Base-by-base conservation (phyloP, 2,329 filamentous ascomycete species). In the Trichoderma sp. region DNA sequence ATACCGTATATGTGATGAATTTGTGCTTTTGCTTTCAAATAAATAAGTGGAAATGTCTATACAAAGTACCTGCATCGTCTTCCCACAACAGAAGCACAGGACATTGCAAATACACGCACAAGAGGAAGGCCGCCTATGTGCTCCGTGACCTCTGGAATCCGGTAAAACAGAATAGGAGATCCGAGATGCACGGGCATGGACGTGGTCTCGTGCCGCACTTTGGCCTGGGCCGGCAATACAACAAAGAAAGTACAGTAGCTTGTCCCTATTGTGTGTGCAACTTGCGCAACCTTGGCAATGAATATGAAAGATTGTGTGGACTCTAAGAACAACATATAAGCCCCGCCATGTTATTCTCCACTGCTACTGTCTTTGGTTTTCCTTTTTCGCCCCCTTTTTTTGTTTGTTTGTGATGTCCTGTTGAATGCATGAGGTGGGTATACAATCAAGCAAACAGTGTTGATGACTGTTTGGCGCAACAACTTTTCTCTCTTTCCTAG, bases 261-360 rank as follows among this genome's bases (percentile, higher is more conserved):
- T 39, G 45, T 29, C 22, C 22, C n/a, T 53, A 7, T 15, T 29
- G 4, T 22, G 25, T 39, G 10, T 39, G 32, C 48, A 19, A 19
- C 32, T 22, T 64, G 25, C 13, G 12, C 45, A 12, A 9, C 15
- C 25, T 54, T 64, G 22, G 42, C 19, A 4, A 34, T 53, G 29
- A 63, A 52, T 34, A 19, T n/a, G 15, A 58, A 29, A 13, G 32
- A 34, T 3, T 5, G 3, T 53, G 59, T 37, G 39, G 45, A 42
- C 5, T 59, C 27, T 13, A 22, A 22, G 12, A 5, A 15, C 15
- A 15, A 35, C 2, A 12, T 45, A 32, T 32, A 17, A 29, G 60
- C 60, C 34, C 60, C 35, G 60, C 60, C n/a, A 12, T 39, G n/a
- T n/a, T 54, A 64, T 64, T 64, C 48, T 64, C 60, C 60, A 53